phyloP scores from a whole-genome alignment of 2,329 filamentous ascomycete species.

The Setomelanomma holmii region DNA sequence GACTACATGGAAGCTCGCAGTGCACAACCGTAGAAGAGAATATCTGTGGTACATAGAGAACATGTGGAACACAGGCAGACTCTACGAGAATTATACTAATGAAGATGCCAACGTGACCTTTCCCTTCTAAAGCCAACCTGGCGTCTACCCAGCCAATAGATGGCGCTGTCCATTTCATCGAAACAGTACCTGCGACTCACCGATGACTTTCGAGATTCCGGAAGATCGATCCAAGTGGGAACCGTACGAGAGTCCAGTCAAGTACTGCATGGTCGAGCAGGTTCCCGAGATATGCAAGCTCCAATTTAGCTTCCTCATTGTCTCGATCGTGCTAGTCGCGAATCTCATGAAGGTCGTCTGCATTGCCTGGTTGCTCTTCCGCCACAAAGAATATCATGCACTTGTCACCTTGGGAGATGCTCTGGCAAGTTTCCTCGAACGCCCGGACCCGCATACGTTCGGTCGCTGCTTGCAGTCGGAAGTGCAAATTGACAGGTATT shows the following conservation, averaged over 20 bases:
- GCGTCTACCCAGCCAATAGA: constrained; percentile 12
- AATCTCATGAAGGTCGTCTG: constrained; percentile 14
- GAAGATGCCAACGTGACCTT: neutral
- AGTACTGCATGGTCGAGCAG: constrained; percentile 28
- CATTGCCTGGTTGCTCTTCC: constrained; percentile 19
- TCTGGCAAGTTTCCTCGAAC: constrained; percentile 24
- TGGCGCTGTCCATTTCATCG: constrained; percentile 19
- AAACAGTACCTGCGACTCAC: constrained; percentile 3
- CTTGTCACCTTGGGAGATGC: constrained; percentile 34
- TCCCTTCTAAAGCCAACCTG: constrained; percentile 8
- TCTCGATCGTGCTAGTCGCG: constrained; percentile 13
- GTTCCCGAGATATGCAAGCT: constrained; percentile 31
- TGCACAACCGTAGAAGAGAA: neutral
- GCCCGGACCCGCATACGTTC: constrained; percentile 19
- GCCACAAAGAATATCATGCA: constrained; percentile 7
- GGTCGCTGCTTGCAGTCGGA: constrained; percentile 10
- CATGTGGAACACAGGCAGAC: too few species aligned
- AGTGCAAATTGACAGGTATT: neutral
- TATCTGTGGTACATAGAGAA: neutral
- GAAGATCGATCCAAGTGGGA: constrained; percentile 12
- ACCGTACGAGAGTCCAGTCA: constrained; percentile 9
- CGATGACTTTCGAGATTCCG: constrained; percentile 9
- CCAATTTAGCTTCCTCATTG: constrained; percentile 35
- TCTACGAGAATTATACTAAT: neutral
- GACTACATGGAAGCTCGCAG: neutral